Evolutionary conservation across 2,329 filamentous ascomycete genomes (phyloP).

Genomic region (Ceratocystiopsis minuta): DNA sequence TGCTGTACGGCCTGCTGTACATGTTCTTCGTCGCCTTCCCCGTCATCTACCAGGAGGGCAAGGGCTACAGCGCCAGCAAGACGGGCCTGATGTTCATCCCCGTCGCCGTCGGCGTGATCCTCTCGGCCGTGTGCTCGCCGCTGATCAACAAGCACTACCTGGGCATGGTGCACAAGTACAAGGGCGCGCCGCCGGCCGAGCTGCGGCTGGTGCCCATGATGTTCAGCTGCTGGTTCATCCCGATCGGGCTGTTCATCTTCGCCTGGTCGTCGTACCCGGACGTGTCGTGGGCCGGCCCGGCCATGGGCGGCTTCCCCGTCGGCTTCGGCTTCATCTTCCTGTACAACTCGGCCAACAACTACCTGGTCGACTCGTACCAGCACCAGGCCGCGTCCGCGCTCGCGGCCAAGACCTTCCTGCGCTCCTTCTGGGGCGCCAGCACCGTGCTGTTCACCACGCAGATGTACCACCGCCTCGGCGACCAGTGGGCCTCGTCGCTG

Average conservation of each 20-base stretch:
- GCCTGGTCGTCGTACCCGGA: conserved; percentile 44
- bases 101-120: conserved; percentile 51
- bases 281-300: conserved; percentile 54
- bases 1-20: conserved; percentile 57
- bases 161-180: conserved; percentile 38
- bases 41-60: conserved; percentile 59
- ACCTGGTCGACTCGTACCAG: conserved; percentile 46
- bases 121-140: conserved; percentile 48
- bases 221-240: conserved; percentile 54
- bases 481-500: conserved; percentile 60
- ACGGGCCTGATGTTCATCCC: conserved; percentile 83
- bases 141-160: conserved; percentile 71
- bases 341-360: conserved; percentile 64
- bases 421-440: conserved; percentile 62
- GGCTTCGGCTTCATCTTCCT: conserved; percentile 73
- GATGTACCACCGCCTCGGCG: conserved; percentile 56
- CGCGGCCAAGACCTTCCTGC: conserved; percentile 64
- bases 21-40: conserved; percentile 61
- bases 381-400: conserved; percentile 64
- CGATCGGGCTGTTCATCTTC: conserved; percentile 30
- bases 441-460: conserved; percentile 66
- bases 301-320: conserved; percentile 51
- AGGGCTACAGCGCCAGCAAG: conserved; percentile 55
- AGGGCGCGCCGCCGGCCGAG: conserved; percentile 61
- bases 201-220: conserved; percentile 69